phyloP scores from a whole-genome alignment of 345 rosid species.

The Eutrema japonicum region DNA sequence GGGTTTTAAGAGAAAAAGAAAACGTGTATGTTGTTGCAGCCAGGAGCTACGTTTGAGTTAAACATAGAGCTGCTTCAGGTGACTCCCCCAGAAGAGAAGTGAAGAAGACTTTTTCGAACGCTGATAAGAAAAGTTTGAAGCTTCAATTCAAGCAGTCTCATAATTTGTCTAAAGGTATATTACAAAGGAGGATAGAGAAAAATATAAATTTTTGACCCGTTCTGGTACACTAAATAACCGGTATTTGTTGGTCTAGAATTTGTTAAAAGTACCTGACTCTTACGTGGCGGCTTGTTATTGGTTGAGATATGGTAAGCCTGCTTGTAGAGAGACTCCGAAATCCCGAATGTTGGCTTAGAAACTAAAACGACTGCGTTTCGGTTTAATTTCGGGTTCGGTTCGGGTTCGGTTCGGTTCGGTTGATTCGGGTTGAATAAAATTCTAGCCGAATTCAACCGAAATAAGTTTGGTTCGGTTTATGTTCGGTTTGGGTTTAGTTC shows the following conservation, averaged over 20 bases:
- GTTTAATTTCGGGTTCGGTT: too few species aligned
- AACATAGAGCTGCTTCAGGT: slow-evolving; percentile 85
- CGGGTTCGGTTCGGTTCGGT: too few species aligned
- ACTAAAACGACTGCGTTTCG: too few species aligned
- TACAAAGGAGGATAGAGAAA: not conserved
- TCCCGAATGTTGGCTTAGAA: too few species aligned
- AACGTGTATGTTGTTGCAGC: slow-evolving; percentile 57
- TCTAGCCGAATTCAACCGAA: too few species aligned
- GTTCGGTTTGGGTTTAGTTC: too few species aligned
- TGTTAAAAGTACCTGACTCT: not conserved
- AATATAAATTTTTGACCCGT: slow-evolving; percentile 21
- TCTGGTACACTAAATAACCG: slow-evolving; percentile 20
- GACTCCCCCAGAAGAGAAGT: slow-evolving; percentile 51
- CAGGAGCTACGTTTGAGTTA: slow-evolving; percentile 74
- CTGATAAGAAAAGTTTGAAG: slow-evolving; percentile 16
- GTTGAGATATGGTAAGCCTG: not conserved
- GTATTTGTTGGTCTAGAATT: slow-evolving; percentile 7
- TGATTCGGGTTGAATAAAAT: too few species aligned
- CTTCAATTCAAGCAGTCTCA: slow-evolving; percentile 45
- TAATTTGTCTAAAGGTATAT: slow-evolving; percentile 42
- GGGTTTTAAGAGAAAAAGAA: slow-evolving; percentile 12
- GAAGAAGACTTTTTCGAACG: slow-evolving; percentile 4
- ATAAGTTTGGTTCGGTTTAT: too few species aligned
- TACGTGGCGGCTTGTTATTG: not conserved
- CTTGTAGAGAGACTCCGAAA: not conserved